Conservation (phyloP, 352 stramenopile species). For the Pythium rishiriense region DNA sequence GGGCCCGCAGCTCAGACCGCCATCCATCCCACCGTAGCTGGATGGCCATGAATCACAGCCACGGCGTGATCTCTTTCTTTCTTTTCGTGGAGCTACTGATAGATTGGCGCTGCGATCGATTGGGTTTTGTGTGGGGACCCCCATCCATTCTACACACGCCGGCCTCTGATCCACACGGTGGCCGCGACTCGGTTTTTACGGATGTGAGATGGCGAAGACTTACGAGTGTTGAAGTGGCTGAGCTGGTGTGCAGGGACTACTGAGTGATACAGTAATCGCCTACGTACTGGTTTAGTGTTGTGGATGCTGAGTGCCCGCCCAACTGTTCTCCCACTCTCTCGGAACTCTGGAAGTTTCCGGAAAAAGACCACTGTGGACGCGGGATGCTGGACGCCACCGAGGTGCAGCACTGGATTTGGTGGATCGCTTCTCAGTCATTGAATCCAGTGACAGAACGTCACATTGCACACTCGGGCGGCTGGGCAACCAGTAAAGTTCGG, state of each 20-base stretch:
- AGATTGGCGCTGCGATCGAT: too few species aligned
- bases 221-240: conserved; percentile 3
- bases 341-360: conserved; percentile 5
- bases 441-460: conserved; percentile 7
- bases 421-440: background rate
- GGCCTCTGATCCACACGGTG: background rate
- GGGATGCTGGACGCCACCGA: background rate
- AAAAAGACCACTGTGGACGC: too few species aligned
- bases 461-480: background rate
- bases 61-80: too few species aligned
- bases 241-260: background rate
- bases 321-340: too few species aligned
- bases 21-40: too few species aligned
- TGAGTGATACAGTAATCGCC: background rate
- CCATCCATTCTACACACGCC: background rate
- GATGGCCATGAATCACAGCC: too few species aligned
- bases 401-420: background rate
- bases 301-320: too few species aligned
- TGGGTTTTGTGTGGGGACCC: background rate
- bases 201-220: background rate
- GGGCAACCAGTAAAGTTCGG: conserved; percentile 12
- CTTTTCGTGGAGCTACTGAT: too few species aligned
- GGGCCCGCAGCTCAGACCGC: too few species aligned
- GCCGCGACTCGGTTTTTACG: background rate
- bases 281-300: background rate